A percentile compares a stretch with the other conserved stretches of the same genome.
These are phyloP conservation scores for Apophysomyces sp. DNA, from an alignment of 371 early-diverging fungal species.

Conservation along the genomic window DNA sequence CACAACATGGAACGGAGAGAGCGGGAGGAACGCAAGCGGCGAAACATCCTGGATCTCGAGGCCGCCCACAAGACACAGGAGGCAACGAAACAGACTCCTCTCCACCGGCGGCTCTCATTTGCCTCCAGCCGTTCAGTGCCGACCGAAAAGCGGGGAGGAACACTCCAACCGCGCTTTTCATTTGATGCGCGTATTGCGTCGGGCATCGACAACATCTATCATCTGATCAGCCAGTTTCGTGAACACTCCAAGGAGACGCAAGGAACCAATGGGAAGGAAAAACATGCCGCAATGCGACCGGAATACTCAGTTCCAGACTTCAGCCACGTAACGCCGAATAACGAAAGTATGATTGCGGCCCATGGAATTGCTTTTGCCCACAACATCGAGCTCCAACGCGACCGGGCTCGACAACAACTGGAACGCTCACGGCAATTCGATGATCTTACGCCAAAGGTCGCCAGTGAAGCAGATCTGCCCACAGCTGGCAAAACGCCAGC, in stretches of 20 bases:
- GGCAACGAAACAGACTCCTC: not conserved
- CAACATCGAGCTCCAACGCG: slow-evolving; percentile 38
- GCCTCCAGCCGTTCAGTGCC: slow-evolving; percentile 21
- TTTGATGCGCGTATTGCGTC: not conserved
- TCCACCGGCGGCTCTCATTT: slow-evolving; percentile 21
- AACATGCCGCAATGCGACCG: slow-evolving; percentile 20
- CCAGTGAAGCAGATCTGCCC: not conserved
- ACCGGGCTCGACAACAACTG: slow-evolving; percentile 33
- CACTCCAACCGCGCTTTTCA: slow-evolving; percentile 2
- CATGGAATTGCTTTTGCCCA: slow-evolving; percentile 46
- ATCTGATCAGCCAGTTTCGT: slow-evolving; percentile 9
- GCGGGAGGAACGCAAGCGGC: slow-evolving; percentile 28
- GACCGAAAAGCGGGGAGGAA: not conserved
- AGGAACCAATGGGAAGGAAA: slow-evolving; percentile 11
- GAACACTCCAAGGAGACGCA: slow-evolving; percentile 4
- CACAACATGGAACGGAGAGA: slow-evolving; percentile 35
- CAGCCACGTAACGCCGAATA: slow-evolving; percentile 4
- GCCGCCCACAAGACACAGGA: slow-evolving; percentile 4
- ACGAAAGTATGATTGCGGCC: not conserved
- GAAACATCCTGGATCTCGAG: slow-evolving; percentile 15
- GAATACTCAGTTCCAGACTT: slow-evolving; percentile 20
- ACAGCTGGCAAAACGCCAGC: slow-evolving; percentile 11
- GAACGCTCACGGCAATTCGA: slow-evolving; percentile 34
- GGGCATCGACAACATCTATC: slow-evolving; percentile 2
- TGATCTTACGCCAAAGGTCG: slow-evolving; percentile 22